Percentiles rank a stretch among this genome's conserved stretches.
Evolutionary conservation across 345 rosid species (phyloP).

Genomic region (Hirschfeldia incana): DNA sequence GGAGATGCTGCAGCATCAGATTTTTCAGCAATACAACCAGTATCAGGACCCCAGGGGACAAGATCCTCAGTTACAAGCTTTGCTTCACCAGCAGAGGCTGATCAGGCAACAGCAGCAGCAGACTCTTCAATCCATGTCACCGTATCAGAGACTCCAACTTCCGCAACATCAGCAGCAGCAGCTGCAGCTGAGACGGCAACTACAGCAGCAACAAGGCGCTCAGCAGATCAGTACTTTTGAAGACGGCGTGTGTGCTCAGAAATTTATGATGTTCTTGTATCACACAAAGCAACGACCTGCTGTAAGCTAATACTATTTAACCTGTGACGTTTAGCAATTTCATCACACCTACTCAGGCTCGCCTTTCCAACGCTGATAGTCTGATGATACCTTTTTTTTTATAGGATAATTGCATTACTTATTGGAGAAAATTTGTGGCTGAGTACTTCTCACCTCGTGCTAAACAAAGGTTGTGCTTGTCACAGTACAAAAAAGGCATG

Average conservation of each 20-base stretch:
- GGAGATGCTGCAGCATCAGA: constrained; percentile 64
- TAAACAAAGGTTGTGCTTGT: constrained; percentile 93
- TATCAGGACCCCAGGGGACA: constrained; percentile 60
- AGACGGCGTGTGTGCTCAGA: constrained; percentile 76
- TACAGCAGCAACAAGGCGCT: constrained; percentile 76
- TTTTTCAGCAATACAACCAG: constrained; percentile 64
- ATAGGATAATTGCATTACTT: constrained; percentile 84
- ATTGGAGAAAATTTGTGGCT: constrained; percentile 92
- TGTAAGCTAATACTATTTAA: constrained; percentile 46
- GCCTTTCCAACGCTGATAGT: neutral
- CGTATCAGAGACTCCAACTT: constrained; percentile 74
- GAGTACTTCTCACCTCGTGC: constrained; percentile 95
- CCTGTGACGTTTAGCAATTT: neutral
- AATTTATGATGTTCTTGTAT: constrained; percentile 87
- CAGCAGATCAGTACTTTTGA: constrained; percentile 65
- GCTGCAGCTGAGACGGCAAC: constrained; percentile 72
- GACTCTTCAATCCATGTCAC: constrained; percentile 75
- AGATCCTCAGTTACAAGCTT: constrained; percentile 68
- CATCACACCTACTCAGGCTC: neutral
- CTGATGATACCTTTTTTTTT: constrained; percentile 26
- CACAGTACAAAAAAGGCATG: constrained; percentile 83
- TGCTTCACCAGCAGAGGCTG: constrained; percentile 72
- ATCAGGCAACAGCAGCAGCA: constrained; percentile 47
- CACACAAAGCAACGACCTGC: constrained; percentile 81
- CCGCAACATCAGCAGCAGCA: constrained; percentile 67